Evolutionary conservation across 1,284 basidiomycete genomes (phyloP).

Genomic region (Leccinum variabile): DNA sequence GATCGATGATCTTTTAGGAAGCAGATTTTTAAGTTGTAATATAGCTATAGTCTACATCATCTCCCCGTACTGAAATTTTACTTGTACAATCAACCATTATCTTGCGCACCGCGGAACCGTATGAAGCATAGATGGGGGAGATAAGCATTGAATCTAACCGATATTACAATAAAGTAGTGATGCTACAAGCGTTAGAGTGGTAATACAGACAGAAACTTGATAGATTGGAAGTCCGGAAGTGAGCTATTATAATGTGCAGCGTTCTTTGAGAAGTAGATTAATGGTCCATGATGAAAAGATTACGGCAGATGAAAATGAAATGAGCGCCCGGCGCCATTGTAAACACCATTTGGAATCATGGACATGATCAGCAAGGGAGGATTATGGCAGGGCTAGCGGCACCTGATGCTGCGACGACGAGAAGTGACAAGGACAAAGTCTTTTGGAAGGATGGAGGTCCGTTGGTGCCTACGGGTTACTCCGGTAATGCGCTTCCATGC

Average conservation of each 20-base stretch:
- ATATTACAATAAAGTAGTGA: slow-evolving; percentile 4
- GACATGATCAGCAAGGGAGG: slow-evolving; percentile 7
- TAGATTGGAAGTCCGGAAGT: neutral
- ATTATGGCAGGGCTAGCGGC: slow-evolving; percentile 16
- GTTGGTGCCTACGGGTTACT: slow-evolving; percentile 49
- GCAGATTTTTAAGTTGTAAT: neutral
- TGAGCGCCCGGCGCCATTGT: slow-evolving; percentile 14
- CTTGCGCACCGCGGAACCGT: neutral
- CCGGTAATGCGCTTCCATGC: slow-evolving; percentile 63
- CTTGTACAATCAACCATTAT: neutral
- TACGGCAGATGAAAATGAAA: neutral
- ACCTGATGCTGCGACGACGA: slow-evolving; percentile 49
- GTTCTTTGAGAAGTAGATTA: slow-evolving; percentile 7
- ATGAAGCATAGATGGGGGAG: neutral
- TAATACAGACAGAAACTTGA: neutral
- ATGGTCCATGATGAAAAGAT: slow-evolving; percentile 17
- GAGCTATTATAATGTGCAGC: slow-evolving; percentile 5
- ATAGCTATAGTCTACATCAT: neutral
- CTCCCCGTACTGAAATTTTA: neutral
- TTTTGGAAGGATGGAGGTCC: slow-evolving; percentile 52
- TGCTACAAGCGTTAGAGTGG: slow-evolving; percentile 7
- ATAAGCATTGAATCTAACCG: neutral
- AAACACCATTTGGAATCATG: slow-evolving; percentile 7
- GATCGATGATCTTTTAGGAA: neutral
- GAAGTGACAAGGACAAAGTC: slow-evolving; percentile 63